Percentiles rank a stretch among this genome's conserved stretches.
Evolutionary conservation across 805 yeast genomes (phyloP).

Genomic region (Metschnikowia reukaufii): DNA sequence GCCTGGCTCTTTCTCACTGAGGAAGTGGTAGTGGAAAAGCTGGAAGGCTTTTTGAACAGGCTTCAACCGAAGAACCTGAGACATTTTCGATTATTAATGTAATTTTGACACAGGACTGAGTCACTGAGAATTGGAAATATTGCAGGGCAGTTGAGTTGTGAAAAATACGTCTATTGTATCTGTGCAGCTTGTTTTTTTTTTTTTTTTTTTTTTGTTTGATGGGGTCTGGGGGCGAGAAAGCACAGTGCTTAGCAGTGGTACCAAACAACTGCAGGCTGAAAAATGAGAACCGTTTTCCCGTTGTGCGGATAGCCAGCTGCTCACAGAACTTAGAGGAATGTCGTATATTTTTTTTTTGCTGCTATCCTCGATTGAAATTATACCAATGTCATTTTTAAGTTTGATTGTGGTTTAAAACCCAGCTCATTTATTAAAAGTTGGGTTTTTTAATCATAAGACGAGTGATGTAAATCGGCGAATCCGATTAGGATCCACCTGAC

Average conservation of each 20-base stretch:
- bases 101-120: background rate
- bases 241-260: background rate
- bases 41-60: conserved; percentile 40
- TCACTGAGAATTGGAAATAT: background rate
- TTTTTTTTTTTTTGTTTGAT: background rate
- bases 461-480: no score
- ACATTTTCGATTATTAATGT: background rate
- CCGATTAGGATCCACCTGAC: no score
- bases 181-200: background rate
- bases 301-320: background rate
- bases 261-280: background rate
- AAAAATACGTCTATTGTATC: no score
- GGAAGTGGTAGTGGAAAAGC: conserved; percentile 50
- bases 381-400: no score
- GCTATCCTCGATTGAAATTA: no score
- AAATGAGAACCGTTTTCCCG: background rate
- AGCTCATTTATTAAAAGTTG: no score
- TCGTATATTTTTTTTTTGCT: no score
- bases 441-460: no score
- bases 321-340: no score
- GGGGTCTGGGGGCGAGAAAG: background rate
- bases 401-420: no score
- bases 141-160: no score
- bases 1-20: conserved; percentile 52
- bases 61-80: conserved; percentile 24